Conservation (phyloP, 139 green algal species). For the Chlamydomonas sp. region DNA sequence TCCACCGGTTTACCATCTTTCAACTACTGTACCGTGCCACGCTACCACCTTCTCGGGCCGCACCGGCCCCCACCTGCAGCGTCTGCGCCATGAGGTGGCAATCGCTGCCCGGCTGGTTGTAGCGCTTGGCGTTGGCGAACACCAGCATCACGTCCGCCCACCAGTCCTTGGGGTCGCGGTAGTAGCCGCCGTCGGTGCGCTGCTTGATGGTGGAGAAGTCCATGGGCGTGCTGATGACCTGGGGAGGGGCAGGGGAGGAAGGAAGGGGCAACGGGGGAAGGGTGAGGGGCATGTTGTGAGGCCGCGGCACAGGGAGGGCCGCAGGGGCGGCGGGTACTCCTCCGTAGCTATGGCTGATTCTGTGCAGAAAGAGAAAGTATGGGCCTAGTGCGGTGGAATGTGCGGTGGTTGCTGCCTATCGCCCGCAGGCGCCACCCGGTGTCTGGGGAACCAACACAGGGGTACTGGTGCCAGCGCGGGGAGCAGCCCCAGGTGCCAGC, state of each 20-base stretch:
- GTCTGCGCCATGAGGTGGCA: constrained; percentile 86
- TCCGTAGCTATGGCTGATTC: too few species aligned
- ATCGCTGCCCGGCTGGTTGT: constrained; percentile 86
- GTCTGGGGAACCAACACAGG: too few species aligned
- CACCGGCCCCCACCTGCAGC: constrained; percentile 51
- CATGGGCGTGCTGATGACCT: constrained; percentile 74
- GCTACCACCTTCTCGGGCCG: too few species aligned
- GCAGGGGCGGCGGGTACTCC: too few species aligned
- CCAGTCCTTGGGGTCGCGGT: constrained; percentile 74
- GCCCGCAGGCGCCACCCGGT: too few species aligned
- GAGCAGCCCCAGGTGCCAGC: background rate
- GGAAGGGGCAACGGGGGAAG: background rate
- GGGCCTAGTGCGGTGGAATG: too few species aligned
- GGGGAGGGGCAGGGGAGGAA: background rate
- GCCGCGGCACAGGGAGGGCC: too few species aligned
- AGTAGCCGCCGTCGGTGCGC: constrained; percentile 64
- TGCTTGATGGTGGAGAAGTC: constrained; percentile 83
- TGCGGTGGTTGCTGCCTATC: too few species aligned
- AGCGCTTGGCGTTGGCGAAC: constrained; percentile 86
- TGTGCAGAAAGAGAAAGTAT: too few species aligned
- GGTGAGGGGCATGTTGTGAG: background rate
- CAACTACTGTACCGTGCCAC: too few species aligned
- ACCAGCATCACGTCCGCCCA: constrained; percentile 70
- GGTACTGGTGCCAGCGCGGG: too few species aligned
- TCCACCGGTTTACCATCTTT: too few species aligned